Conservation (phyloP, 164 flowering plant genomes). For the Santalum album region DNA sequence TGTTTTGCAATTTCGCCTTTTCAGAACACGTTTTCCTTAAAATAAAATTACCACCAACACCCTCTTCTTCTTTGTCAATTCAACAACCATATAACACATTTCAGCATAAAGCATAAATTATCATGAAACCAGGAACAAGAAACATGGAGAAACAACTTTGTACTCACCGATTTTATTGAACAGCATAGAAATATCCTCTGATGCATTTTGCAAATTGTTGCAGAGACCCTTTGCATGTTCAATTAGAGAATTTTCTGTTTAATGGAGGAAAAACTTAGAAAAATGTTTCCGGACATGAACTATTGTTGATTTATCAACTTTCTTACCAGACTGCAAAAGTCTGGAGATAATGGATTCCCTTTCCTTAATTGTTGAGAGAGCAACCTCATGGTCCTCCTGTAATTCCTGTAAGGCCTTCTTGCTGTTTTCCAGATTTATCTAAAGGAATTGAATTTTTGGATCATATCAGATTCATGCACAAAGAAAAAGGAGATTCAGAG, state of each 20-base stretch:
- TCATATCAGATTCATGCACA: slow-evolving; percentile 2
- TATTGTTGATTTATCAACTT: background rate
- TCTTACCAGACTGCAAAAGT: slow-evolving; percentile 47
- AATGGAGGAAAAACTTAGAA: background rate
- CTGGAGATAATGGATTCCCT: slow-evolving; percentile 63
- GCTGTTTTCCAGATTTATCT: slow-evolving; percentile 48
- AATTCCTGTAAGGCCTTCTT: slow-evolving; percentile 49
- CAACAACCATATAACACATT: background rate
- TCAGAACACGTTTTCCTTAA: too few species aligned
- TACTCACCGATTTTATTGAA: slow-evolving; percentile 47
- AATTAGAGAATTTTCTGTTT: slow-evolving; percentile 56
- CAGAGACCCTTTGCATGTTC: slow-evolving; percentile 63
- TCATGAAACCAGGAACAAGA: background rate
- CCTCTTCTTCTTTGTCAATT: too few species aligned
- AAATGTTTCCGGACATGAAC: background rate
- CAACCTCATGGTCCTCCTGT: slow-evolving; percentile 41
- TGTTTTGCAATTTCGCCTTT: too few species aligned
- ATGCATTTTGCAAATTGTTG: slow-evolving; percentile 50
- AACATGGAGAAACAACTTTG: background rate
- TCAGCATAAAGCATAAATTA: background rate
- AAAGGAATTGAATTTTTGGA: slow-evolving; percentile 5
- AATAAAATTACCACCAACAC: too few species aligned
- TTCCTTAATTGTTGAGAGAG: slow-evolving; percentile 41
- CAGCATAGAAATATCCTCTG: slow-evolving; percentile 52
- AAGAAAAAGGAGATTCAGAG: background rate